Base-by-base conservation (phyloP, 2,329 filamentous ascomycete genomes). In the Tympanopsis confertula region DNA sequence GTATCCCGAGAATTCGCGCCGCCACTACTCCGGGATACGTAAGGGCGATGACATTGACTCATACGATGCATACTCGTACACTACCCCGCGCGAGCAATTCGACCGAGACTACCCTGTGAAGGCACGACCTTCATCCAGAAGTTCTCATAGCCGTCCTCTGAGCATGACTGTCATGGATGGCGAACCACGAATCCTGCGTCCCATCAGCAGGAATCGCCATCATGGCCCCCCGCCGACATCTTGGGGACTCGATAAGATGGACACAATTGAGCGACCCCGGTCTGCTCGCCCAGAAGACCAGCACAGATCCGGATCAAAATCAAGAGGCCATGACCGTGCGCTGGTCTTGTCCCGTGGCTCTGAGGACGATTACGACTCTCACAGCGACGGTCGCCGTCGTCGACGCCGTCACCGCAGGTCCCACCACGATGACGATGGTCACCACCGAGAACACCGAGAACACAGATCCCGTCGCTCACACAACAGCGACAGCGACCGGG, bases 61-160 rank as follows among this genome's bases (percentile, higher is more conserved):
- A 14, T 55, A 57, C 35, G 54, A 61, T 45, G 57, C 58, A 5
- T 66, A 63, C 43, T 65, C 62, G 12, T 67, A 67, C 42, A 68
- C 64, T 13, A 62, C 57, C 5, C 55, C 62, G 2, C 56, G 56
- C 26, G 63, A 67, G 38, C 61, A 65, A 38, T 64, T 65, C 41
- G 57, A 65, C 19, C 55, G 59, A 30, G 64, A 67, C 36, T 60
- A 55, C n/a, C 53, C 54, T 10, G 55, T 56, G 18, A 49, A 54
- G 26, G 43, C 45, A 20, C 44, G 46, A 22, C 47, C 45, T 30
- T 44, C 51, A 28, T 45, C 50, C 7, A 48, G 59, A 30, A 58
- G 52, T 39, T 49, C n/a, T 4, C 45, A 46, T 19, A 50, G 54
- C 20, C 50, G 59, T 19, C 61, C 61, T 13, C 38, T 58, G 35